Conservation (phyloP, 148 eudicot species). For the Gaultheria prostrata region DNA sequence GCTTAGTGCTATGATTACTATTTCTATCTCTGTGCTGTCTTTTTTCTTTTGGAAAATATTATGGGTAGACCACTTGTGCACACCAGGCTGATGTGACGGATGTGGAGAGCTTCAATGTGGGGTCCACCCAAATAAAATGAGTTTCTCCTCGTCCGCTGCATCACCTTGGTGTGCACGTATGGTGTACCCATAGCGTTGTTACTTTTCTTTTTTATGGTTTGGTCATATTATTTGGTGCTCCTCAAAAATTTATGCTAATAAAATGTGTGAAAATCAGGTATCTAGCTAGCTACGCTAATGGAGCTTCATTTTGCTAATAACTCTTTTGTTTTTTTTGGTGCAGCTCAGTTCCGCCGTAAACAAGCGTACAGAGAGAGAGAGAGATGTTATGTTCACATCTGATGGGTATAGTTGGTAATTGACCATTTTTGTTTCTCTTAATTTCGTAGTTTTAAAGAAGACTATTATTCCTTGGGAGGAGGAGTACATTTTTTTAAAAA, state of each 20-base stretch:
- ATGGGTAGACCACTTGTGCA: no score
- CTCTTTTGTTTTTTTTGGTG: not conserved
- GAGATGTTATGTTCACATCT: slow-evolving; percentile 9
- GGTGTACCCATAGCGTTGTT: no score
- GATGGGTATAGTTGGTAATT: not conserved
- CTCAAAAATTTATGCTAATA: no score
- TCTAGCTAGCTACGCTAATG: not conserved
- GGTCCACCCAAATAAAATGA: no score
- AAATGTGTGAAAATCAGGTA: not conserved
- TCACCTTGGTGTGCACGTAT: no score
- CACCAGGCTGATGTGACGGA: no score
- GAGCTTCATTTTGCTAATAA: not conserved
- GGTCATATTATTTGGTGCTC: no score
- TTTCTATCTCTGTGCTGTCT: not conserved
- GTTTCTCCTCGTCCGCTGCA: no score
- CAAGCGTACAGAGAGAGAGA: slow-evolving; percentile 22
- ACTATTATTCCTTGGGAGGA: not conserved
- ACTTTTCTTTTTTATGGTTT: no score
- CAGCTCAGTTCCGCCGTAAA: slow-evolving; percentile 18
- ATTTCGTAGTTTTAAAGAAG: slow-evolving; percentile 14
- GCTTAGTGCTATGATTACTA: not conserved
- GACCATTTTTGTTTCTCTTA: not conserved
- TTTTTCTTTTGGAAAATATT: no score
- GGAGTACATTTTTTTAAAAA: slow-evolving; percentile 17
- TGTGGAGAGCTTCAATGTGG: no score